Percentiles rank a stretch among this genome's conserved stretches.
Evolutionary conservation across 768 basidiomycete genomes (phyloP).

Genomic region (Xanthoconium purpureum): DNA sequence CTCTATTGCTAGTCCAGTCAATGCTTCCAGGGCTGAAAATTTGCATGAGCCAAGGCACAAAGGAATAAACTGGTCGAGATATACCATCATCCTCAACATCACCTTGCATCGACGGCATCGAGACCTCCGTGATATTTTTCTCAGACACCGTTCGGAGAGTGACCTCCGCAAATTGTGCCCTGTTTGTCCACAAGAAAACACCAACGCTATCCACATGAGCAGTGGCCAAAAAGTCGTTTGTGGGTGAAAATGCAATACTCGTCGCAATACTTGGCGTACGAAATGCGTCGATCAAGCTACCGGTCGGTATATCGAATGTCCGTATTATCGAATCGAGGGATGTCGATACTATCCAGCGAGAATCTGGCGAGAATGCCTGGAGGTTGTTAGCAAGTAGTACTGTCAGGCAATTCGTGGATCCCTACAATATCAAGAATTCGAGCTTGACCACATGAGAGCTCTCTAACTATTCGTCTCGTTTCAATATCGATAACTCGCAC

Average conservation of each 20-base stretch:
- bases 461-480: constrained; percentile 82
- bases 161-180: constrained; percentile 88
- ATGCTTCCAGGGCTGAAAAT: constrained; percentile 60
- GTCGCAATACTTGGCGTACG: constrained; percentile 84
- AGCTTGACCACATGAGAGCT: constrained; percentile 69
- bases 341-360: constrained; percentile 86
- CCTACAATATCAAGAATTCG: constrained; percentile 87
- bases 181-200: constrained; percentile 96
- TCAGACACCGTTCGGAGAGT: constrained; percentile 78
- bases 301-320: constrained; percentile 94
- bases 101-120: constrained; percentile 84
- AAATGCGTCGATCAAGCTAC: constrained; percentile 89
- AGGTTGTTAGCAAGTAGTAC: constrained; percentile 1
- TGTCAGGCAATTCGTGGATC: constrained; percentile 5
- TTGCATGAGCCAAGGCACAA: constrained; percentile 4
- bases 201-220: constrained; percentile 93
- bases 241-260: constrained; percentile 89
- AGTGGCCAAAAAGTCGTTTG: constrained; percentile 93
- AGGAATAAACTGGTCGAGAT: constrained; percentile 9
- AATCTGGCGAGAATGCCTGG: constrained; percentile 93
- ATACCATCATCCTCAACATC: constrained; percentile 76
- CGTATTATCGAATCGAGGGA: constrained; percentile 90
- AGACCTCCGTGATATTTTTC: constrained; percentile 63
- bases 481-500: constrained; percentile 91
- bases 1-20: constrained; percentile 60